These are phyloP conservation scores for Penicillium argentinense DNA, from an alignment of 495 filamentous ascomycete genomes.

Conservation along the genomic window DNA sequence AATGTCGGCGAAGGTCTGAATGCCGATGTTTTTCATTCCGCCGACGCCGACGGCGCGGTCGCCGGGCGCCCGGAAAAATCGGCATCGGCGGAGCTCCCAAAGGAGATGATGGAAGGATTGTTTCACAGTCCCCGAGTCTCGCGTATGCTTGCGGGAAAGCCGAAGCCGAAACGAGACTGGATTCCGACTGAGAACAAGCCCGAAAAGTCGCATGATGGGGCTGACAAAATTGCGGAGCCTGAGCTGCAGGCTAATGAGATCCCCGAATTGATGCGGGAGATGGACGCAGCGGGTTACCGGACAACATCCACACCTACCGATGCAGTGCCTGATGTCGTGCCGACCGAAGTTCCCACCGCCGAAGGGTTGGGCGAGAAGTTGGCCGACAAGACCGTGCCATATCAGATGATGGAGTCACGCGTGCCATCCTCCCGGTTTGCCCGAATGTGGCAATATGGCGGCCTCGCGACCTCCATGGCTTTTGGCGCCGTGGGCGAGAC, in stretches of 20 bases:
- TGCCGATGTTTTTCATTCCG: conserved; percentile 55
- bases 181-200: conserved; percentile 7
- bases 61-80: conserved; percentile 15
- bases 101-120: conserved; percentile 59
- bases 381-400: conserved; percentile 35
- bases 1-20: conserved; percentile 48
- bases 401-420: conserved; percentile 82
- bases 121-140: conserved; percentile 63
- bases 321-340: conserved; percentile 8
- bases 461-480: conserved; percentile 91
- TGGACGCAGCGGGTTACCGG: background rate
- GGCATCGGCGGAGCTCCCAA: conserved; percentile 36
- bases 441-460: conserved; percentile 90
- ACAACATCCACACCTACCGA: background rate
- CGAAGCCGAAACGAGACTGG: conserved; percentile 19
- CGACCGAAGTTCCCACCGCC: conserved; percentile 21
- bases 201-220: too few species aligned
- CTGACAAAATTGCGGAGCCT: background rate
- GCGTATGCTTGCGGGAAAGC: conserved; percentile 45
- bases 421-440: conserved; percentile 87
- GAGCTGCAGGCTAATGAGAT: background rate
- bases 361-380: conserved; percentile 8
- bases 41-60: too few species aligned
- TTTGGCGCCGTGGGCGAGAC: conserved; percentile 89
- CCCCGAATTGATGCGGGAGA: background rate